Conservation (phyloP, 495 filamentous ascomycete genomes). For the Hypoxylon trugodes region DNA sequence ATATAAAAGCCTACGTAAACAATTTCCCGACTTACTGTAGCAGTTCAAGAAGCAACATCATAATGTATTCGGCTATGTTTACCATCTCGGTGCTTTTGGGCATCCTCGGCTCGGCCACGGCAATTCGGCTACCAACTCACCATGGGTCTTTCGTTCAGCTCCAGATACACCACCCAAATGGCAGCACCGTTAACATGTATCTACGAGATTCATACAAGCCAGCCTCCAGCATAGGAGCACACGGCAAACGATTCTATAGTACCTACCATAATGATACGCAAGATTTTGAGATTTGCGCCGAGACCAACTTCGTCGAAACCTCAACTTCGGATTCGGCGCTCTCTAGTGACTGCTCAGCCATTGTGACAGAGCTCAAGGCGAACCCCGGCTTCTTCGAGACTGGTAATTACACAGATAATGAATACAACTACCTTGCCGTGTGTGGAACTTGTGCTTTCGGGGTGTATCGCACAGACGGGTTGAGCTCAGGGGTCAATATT, state of each 20-base stretch:
- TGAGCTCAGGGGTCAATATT: constrained; percentile 14
- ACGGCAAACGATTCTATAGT: constrained; percentile 21
- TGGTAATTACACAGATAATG: constrained; percentile 7
- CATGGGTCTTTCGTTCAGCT: constrained; percentile 1
- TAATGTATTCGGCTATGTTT: constrained; percentile 1
- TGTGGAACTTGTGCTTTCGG: constrained; percentile 33
- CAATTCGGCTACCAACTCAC: constrained; percentile 1
- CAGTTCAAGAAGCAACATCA: background rate
- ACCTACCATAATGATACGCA: constrained; percentile 16
- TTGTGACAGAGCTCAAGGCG: constrained; percentile 1
- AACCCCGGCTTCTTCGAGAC: constrained; percentile 29
- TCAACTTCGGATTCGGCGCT: constrained; percentile 20
- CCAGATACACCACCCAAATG: constrained; percentile 18
- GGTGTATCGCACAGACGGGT: constrained; percentile 24
- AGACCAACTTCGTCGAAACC: constrained; percentile 26
- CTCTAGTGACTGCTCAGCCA: constrained; percentile 21
- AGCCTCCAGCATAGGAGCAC: background rate
- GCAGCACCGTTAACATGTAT: constrained; percentile 10
- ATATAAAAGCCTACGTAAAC: background rate
- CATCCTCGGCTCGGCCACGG: background rate
- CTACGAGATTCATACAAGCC: constrained; percentile 12
- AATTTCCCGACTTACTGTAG: background rate
- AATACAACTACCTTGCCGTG: constrained; percentile 13
- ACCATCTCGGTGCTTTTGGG: background rate
- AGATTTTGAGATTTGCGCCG: constrained; percentile 30